These are phyloP conservation scores for Wickerhamomyces queroliae DNA, from an alignment of 805 yeast genomes.

Conservation along the genomic window DNA sequence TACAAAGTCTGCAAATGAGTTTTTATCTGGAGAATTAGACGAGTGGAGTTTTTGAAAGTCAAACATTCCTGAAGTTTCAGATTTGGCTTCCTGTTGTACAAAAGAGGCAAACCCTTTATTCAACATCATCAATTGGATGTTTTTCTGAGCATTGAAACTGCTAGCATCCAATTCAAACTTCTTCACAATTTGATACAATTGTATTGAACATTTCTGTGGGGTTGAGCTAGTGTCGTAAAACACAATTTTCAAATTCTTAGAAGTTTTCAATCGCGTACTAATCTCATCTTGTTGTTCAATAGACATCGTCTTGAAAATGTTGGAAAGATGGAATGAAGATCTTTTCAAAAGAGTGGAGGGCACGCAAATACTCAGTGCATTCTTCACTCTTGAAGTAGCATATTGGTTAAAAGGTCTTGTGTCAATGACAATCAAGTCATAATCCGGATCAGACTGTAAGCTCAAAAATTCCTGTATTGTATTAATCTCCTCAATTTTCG, in stretches of 20 bases:
- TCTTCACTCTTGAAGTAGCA: constrained; percentile 48
- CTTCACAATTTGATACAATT: constrained; percentile 19
- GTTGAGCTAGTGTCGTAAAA: constrained; percentile 21
- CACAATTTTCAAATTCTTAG: constrained; percentile 9
- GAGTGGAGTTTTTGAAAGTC: constrained; percentile 13
- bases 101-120: constrained; percentile 18
- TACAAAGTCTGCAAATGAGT: constrained; percentile 14
- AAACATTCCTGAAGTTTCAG: not conserved
- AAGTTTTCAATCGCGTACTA: constrained; percentile 8
- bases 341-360: constrained; percentile 86
- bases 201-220: constrained; percentile 17
- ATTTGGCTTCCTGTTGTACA: constrained; percentile 1
- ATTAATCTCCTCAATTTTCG: constrained; percentile 2
- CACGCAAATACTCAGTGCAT: constrained; percentile 72
- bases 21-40: constrained; percentile 5
- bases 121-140: constrained; percentile 12
- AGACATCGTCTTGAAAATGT: constrained; percentile 23
- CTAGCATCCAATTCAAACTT: constrained; percentile 16
- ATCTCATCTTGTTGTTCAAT: constrained; percentile 13
- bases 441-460: not conserved
- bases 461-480: constrained; percentile 6
- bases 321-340: constrained; percentile 19
- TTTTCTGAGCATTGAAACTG: constrained; percentile 5
- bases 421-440: constrained; percentile 35
- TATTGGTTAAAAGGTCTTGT: constrained; percentile 78